Conservation (phyloP, 768 basidiomycete genomes). For the Nidularia sp. region DNA sequence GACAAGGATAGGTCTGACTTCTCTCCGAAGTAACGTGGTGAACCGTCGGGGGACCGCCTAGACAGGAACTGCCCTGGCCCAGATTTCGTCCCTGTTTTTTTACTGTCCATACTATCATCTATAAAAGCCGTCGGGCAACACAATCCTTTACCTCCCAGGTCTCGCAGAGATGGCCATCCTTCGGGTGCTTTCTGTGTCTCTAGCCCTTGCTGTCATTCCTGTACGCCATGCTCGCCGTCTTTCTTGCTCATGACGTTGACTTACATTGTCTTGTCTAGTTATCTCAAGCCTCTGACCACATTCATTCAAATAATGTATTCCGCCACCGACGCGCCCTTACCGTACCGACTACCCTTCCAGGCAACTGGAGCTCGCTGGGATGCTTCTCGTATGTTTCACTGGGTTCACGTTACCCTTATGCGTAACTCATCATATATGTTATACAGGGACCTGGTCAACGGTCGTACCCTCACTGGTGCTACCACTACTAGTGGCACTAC, state of each 20-base stretch:
- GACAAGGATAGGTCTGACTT: slow-evolving; percentile 11
- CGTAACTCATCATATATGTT: slow-evolving; percentile 1
- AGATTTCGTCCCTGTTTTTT: slow-evolving; percentile 15
- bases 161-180: slow-evolving; percentile 26
- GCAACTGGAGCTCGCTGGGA: slow-evolving; percentile 52
- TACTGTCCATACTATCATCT: slow-evolving; percentile 11
- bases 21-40: slow-evolving; percentile 12
- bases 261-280: slow-evolving; percentile 11
- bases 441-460: slow-evolving; percentile 49
- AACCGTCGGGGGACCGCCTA: slow-evolving; percentile 12
- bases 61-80: slow-evolving; percentile 20
- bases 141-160: slow-evolving; percentile 7
- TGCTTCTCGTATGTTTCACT: slow-evolving; percentile 52
- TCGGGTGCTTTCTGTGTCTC: slow-evolving; percentile 23
- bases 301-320: slow-evolving; percentile 12
- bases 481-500: slow-evolving; percentile 36
- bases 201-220: slow-evolving; percentile 31
- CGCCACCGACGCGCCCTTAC: slow-evolving; percentile 31
- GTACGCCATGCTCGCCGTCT: slow-evolving; percentile 20
- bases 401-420: background rate
- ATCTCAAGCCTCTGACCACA: slow-evolving; percentile 19
- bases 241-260: slow-evolving; percentile 1
- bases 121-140: slow-evolving; percentile 16
- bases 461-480: slow-evolving; percentile 53
- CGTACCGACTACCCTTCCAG: slow-evolving; percentile 41